phyloP scores from a whole-genome alignment of 192 early-diverging fungal genomes.

The Ambispora gerdemannii region DNA sequence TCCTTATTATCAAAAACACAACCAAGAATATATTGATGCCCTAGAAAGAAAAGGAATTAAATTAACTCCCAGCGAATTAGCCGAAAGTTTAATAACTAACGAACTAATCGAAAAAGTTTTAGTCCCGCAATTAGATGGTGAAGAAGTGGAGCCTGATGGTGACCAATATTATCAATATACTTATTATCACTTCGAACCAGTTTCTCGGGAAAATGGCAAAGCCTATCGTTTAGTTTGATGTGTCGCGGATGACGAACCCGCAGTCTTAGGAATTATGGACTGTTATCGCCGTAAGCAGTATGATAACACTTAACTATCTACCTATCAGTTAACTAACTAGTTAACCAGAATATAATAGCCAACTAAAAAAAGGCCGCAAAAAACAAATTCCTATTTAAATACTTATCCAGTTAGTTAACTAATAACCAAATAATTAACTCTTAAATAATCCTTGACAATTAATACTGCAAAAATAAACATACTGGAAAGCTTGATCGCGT shows the following conservation, averaged over 20 bases:
- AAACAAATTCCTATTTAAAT: too few relatives aligned
- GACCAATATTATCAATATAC: background rate
- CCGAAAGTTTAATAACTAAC: background rate
- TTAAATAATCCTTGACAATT: too few relatives aligned
- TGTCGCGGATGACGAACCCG: background rate
- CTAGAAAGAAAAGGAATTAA: background rate
- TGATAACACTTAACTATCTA: too few relatives aligned
- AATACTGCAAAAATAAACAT: too few relatives aligned
- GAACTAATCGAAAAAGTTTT: background rate
- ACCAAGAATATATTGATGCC: background rate
- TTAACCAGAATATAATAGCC: too few relatives aligned
- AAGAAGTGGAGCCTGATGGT: background rate
- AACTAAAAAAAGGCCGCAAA: too few relatives aligned
- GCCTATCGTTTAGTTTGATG: constrained; percentile 1
- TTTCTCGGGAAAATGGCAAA: background rate
- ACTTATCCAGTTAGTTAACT: too few relatives aligned
- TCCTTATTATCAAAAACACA: background rate
- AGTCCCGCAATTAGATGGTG: background rate
- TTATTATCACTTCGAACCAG: background rate
- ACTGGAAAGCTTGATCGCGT: too few relatives aligned
- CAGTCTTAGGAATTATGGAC: background rate
- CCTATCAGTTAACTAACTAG: too few relatives aligned
- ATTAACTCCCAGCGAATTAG: background rate
- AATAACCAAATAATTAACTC: too few relatives aligned
- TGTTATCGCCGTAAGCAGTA: background rate